These are phyloP conservation scores for Aureobasidium subglaciale DNA, from an alignment of 2,329 filamentous ascomycete genomes.

Conservation along the genomic window DNA sequence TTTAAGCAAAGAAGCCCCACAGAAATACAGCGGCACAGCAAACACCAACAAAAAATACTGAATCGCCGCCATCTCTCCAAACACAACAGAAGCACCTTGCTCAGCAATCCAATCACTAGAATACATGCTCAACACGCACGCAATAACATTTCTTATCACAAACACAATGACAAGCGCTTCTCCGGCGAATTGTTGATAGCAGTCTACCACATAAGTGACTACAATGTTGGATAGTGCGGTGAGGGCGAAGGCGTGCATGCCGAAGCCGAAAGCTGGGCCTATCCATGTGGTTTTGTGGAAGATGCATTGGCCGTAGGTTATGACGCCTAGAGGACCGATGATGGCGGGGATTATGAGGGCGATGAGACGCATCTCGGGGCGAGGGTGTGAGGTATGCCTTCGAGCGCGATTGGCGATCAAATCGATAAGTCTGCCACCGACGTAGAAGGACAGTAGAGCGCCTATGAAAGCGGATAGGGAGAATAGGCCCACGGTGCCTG, in stretches of 20 bases:
- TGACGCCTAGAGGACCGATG: slow-evolving; percentile 26
- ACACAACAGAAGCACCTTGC: slow-evolving; percentile 20
- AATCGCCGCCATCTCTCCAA: slow-evolving; percentile 24
- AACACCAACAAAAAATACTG: slow-evolving; percentile 21
- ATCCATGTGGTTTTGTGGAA: slow-evolving; percentile 20
- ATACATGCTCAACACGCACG: slow-evolving; percentile 24
- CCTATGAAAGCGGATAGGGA: slow-evolving; percentile 23
- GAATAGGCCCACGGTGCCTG: slow-evolving; percentile 21
- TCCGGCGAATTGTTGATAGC: slow-evolving; percentile 22
- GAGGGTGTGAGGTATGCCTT: slow-evolving; percentile 19
- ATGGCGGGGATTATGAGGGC: slow-evolving; percentile 23
- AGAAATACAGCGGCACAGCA: slow-evolving; percentile 3
- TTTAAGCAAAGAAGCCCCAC: background rate
- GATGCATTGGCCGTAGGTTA: slow-evolving; percentile 27
- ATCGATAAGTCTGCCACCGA: slow-evolving; percentile 28
- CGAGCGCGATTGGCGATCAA: slow-evolving; percentile 25
- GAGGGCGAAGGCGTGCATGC: slow-evolving; percentile 28
- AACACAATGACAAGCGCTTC: slow-evolving; percentile 27
- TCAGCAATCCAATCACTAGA: slow-evolving; percentile 21
- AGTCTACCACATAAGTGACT: slow-evolving; percentile 26
- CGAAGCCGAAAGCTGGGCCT: slow-evolving; percentile 23
- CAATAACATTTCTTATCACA: slow-evolving; percentile 26
- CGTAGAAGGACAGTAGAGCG: slow-evolving; percentile 19
- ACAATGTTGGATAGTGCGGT: slow-evolving; percentile 25
- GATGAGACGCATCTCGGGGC: slow-evolving; percentile 25